phyloP scores from a whole-genome alignment of 768 basidiomycete genomes.

The Naganishia kalamii region DNA sequence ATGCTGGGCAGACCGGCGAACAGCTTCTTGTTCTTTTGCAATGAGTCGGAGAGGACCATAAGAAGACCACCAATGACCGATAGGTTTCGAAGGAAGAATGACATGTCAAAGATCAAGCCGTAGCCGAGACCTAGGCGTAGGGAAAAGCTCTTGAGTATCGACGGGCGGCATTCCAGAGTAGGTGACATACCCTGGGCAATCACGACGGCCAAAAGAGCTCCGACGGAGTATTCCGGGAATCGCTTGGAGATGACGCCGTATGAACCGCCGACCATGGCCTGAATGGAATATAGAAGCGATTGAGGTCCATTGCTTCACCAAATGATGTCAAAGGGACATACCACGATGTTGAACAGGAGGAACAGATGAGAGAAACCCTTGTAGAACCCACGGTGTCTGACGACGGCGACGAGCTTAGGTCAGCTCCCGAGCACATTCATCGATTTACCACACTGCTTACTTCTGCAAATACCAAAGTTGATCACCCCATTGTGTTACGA shows the following conservation, averaged over 20 bases:
- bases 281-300: neutral
- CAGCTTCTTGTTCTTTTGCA: constrained; percentile 74
- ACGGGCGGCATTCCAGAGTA: no score
- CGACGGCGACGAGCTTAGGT: neutral
- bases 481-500: constrained; percentile 89
- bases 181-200: constrained; percentile 63
- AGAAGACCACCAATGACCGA: constrained; percentile 95
- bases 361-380: constrained; percentile 93
- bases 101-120: constrained; percentile 97
- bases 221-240: constrained; percentile 80
- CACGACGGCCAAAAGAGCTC: constrained; percentile 83
- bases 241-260: constrained; percentile 77
- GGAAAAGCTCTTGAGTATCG: neutral
- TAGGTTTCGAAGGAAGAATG: constrained; percentile 99
- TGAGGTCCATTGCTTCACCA: neutral
- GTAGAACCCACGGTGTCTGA: constrained; percentile 86
- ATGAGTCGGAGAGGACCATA: constrained; percentile 97
- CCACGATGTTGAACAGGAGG: constrained; percentile 82
- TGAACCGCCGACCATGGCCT: constrained; percentile 87
- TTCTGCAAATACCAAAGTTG: constrained; percentile 97
- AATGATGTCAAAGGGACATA: constrained; percentile 55
- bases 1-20: constrained; percentile 87
- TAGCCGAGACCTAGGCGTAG: constrained; percentile 67
- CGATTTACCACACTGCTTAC: constrained; percentile 52
- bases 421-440: neutral